Evolutionary conservation across 2,329 filamentous ascomycete genomes (phyloP).

Genomic region (Monilinia laxa): DNA sequence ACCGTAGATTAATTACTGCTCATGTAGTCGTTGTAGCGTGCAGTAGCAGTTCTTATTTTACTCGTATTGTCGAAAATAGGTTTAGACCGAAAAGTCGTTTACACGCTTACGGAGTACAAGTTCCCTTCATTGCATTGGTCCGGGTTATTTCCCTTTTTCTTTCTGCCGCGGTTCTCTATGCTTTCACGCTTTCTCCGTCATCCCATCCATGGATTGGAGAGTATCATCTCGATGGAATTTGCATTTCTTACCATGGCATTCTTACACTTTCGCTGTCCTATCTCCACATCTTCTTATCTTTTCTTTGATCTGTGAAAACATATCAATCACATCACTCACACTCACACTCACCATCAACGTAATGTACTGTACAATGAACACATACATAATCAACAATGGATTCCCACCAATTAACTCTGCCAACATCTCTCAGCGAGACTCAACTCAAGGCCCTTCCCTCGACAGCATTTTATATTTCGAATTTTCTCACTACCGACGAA

Average conservation of each 20-base stretch:
- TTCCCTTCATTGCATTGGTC: background rate
- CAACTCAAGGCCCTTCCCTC: conserved; percentile 58
- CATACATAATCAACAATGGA: conserved; percentile 8
- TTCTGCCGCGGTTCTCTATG: background rate
- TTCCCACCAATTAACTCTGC: conserved; percentile 25
- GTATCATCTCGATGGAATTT: background rate
- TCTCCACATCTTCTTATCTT: background rate
- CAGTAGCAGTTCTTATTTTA: too few relatives aligned
- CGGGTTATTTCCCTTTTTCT: background rate
- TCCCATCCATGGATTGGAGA: too few relatives aligned
- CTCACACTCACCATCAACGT: background rate
- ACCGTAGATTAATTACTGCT: too few relatives aligned
- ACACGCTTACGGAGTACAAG: background rate
- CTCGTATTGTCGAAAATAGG: too few relatives aligned
- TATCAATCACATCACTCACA: background rate
- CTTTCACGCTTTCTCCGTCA: background rate
- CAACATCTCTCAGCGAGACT: conserved; percentile 49
- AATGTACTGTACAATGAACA: background rate
- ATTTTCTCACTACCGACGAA: conserved; percentile 78
- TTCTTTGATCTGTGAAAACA: background rate
- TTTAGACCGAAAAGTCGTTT: too few relatives aligned
- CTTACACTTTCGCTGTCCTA: background rate
- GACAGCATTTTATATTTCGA: conserved; percentile 77
- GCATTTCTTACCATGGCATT: background rate
- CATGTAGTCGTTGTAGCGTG: too few relatives aligned